These are phyloP conservation scores for Carex sylvatica DNA, from an alignment of 202 grass and related monocot genomes.

Conservation along the genomic window DNA sequence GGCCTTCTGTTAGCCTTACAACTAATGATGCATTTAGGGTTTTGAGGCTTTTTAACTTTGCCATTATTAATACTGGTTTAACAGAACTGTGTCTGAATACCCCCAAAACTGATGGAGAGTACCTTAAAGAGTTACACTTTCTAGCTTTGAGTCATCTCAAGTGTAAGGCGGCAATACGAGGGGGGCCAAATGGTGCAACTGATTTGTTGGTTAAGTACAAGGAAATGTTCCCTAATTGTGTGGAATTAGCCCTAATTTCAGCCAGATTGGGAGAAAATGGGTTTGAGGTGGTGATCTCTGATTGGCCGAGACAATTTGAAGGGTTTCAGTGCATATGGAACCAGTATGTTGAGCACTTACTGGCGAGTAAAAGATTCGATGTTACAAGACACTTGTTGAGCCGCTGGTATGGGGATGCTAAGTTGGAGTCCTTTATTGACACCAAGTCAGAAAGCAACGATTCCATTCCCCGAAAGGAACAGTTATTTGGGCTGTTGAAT, in stretches of 20 bases:
- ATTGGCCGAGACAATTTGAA: conserved; percentile 71
- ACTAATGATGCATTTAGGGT: conserved; percentile 38
- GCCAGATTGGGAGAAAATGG: conserved; percentile 54
- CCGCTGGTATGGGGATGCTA: conserved; percentile 57
- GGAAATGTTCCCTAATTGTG: conserved; percentile 71
- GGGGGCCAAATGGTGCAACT: conserved; percentile 47
- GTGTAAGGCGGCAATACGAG: conserved; percentile 59
- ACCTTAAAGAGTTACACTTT: conserved; percentile 68
- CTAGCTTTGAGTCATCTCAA: conserved; percentile 72
- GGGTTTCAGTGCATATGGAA: conserved; percentile 93
- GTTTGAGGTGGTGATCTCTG: conserved; percentile 61
- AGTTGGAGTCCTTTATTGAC: conserved; percentile 23
- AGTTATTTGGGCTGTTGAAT: conserved; percentile 64
- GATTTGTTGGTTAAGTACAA: conserved; percentile 77
- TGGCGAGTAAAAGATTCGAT: conserved; percentile 49
- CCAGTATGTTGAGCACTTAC: conserved; percentile 61
- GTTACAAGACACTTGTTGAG: conserved; percentile 56
- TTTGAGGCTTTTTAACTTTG: conserved; percentile 57
- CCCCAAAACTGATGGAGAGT: conserved; percentile 54
- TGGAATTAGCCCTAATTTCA: conserved; percentile 63
- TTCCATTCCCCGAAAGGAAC: conserved; percentile 35
- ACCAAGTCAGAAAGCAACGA: conserved; percentile 26
- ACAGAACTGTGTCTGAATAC: conserved; percentile 49
- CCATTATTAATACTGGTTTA: conserved; percentile 48
- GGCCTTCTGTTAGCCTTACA: conserved; percentile 58